These are phyloP conservation scores for Cardiospermum halicacabum DNA, from an alignment of 345 rosid species.

Conservation along the genomic window DNA sequence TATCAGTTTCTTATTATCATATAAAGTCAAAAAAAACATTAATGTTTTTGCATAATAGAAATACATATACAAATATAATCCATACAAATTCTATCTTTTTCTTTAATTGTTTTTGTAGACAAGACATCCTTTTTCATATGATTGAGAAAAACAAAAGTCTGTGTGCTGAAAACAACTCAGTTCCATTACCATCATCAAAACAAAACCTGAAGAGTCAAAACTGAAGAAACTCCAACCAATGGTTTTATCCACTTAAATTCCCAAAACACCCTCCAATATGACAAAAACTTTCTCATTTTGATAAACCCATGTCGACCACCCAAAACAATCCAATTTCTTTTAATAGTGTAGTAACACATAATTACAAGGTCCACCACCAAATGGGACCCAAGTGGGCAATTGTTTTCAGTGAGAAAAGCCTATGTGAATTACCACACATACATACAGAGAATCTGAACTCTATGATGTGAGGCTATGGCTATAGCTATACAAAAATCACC, in stretches of 20 bases:
- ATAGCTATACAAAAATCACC: constrained; percentile 14
- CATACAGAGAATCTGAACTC: constrained; percentile 20
- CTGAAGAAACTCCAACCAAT: background rate
- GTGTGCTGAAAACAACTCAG: too few species aligned
- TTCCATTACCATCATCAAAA: background rate
- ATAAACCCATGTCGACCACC: background rate
- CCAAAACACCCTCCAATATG: background rate
- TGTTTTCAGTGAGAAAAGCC: constrained; percentile 2
- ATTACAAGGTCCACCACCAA: constrained; percentile 16
- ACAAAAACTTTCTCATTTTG: background rate
- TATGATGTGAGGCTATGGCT: too few species aligned
- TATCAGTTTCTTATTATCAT: background rate
- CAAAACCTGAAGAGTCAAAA: background rate
- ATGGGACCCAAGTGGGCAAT: constrained; percentile 30
- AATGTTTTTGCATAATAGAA: too few species aligned
- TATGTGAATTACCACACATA: too few species aligned
- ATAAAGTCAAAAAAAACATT: too few species aligned
- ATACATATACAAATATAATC: background rate
- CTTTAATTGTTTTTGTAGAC: background rate
- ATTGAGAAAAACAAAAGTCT: background rate
- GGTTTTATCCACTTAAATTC: background rate
- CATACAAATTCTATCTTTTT: background rate
- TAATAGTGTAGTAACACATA: constrained; percentile 11
- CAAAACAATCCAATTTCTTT: too few species aligned
- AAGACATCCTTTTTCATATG: background rate